Conservation (phyloP, 768 basidiomycete genomes). For the Suillus brevipes region DNA sequence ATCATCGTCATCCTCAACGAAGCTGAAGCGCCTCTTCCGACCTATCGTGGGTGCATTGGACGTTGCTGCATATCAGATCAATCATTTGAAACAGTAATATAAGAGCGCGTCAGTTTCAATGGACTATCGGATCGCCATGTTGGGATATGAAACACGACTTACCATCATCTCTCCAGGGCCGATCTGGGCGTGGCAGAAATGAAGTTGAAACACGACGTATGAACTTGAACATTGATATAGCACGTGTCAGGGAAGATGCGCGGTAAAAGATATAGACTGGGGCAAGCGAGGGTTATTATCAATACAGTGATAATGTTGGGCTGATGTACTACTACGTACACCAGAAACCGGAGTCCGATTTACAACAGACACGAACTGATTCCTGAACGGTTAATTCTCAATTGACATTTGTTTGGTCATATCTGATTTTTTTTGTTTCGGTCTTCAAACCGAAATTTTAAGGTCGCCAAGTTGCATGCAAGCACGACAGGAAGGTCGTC, state of each 20-base stretch:
- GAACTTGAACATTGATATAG: conserved; percentile 56
- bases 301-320: neutral
- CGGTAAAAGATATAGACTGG: neutral
- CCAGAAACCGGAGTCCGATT: neutral
- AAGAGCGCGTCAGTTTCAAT: conserved; percentile 16
- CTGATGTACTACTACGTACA: conserved; percentile 5
- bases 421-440: neutral
- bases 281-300: conserved; percentile 1
- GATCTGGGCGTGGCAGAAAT: conserved; percentile 67
- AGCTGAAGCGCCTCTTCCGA: conserved; percentile 64
- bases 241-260: neutral
- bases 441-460: neutral
- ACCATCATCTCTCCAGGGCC: conserved; percentile 81
- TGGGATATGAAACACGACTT: conserved; percentile 31
- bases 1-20: conserved; percentile 40
- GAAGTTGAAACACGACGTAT: conserved; percentile 71
- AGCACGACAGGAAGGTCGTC: neutral
- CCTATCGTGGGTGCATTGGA: conserved; percentile 72
- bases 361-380: neutral
- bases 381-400: conserved; percentile 9
- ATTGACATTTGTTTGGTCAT: conserved; percentile 29
- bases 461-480: neutral
- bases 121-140: conserved; percentile 7
- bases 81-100: conserved; percentile 12
- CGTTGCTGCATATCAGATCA: conserved; percentile 48